These are phyloP conservation scores for Kodamaea sp. DNA, from an alignment of 1,139 yeast genomes.

Conservation along the genomic window DNA sequence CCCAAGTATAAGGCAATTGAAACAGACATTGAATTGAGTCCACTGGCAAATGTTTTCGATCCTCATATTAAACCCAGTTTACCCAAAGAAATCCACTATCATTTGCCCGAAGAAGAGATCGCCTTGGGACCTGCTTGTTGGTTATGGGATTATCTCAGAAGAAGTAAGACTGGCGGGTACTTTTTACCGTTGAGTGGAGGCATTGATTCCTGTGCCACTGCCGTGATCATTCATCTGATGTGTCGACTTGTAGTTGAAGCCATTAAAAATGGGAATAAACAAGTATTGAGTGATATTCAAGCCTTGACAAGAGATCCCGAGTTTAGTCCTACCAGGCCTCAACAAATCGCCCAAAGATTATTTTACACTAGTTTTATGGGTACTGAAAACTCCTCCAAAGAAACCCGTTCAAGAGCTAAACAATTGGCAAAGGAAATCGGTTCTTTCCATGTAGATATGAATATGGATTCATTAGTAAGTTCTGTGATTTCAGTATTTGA, in stretches of 20 bases:
- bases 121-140: conserved; percentile 99
- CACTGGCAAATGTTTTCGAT: conserved; percentile 55
- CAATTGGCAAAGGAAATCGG: conserved; percentile 74
- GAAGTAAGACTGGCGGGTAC: conserved; percentile 86
- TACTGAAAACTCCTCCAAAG: conserved; percentile 83
- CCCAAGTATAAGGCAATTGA: conserved; percentile 54
- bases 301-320: conserved; percentile 51
- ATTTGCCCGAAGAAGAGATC: conserved; percentile 89
- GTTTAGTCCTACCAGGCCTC: conserved; percentile 71
- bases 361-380: conserved; percentile 96
- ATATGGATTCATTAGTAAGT: conserved; percentile 80
- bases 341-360: conserved; percentile 67
- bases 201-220: conserved; percentile 96
- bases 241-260: conserved; percentile 77
- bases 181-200: conserved; percentile 96
- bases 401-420: conserved; percentile 83
- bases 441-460: conserved; percentile 84
- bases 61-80: conserved; percentile 61
- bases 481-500: conserved; percentile 76
- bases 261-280: conserved; percentile 50
- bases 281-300: conserved; percentile 73
- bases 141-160: conserved; percentile 95
- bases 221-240: conserved; percentile 92
- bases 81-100: conserved; percentile 52
- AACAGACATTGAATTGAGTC: conserved; percentile 60